These are phyloP conservation scores for Aphanomyces astaci DNA, from an alignment of 352 stramenopile species.

Conservation along the genomic window DNA sequence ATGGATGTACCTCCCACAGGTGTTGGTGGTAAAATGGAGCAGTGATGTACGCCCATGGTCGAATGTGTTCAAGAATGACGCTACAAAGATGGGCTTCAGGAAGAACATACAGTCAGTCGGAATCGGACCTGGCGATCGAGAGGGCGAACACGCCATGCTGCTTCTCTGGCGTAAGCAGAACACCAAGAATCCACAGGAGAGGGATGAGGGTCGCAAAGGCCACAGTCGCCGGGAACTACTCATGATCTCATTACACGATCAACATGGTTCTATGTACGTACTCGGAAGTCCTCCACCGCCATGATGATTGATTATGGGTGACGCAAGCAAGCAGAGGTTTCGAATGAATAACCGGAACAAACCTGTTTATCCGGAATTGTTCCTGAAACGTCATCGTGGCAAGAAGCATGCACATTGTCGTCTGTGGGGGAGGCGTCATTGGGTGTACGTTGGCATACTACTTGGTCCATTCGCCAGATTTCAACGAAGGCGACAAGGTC, in stretches of 20 bases:
- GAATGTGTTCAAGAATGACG: conserved; percentile 77
- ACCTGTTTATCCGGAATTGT: not conserved
- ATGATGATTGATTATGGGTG: not conserved
- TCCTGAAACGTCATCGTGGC: not conserved
- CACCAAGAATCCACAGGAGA: conserved; percentile 63
- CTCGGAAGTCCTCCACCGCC: conserved; percentile 7
- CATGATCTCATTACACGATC: conserved; percentile 21
- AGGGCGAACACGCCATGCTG: conserved; percentile 67
- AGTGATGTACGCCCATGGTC: conserved; percentile 79
- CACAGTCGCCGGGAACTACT: conserved; percentile 62
- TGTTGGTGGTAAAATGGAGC: conserved; percentile 81
- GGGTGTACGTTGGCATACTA: conserved; percentile 20
- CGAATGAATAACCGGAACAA: too few relatives aligned
- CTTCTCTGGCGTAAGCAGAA: conserved; percentile 58
- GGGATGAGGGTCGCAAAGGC: conserved; percentile 49
- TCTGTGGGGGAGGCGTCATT: conserved; percentile 16
- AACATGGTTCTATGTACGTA: not conserved
- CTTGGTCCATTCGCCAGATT: not conserved
- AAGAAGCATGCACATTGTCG: conserved; percentile 18
- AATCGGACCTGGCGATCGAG: conserved; percentile 63
- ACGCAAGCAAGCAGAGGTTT: too few relatives aligned
- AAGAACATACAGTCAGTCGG: not conserved
- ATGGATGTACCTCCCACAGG: conserved; percentile 44
- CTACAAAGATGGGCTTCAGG: conserved; percentile 26
- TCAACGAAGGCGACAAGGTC: conserved; percentile 19